These are phyloP conservation scores for Suhomyces anneliseae DNA, from an alignment of 1,139 yeast species.

Conservation along the genomic window DNA sequence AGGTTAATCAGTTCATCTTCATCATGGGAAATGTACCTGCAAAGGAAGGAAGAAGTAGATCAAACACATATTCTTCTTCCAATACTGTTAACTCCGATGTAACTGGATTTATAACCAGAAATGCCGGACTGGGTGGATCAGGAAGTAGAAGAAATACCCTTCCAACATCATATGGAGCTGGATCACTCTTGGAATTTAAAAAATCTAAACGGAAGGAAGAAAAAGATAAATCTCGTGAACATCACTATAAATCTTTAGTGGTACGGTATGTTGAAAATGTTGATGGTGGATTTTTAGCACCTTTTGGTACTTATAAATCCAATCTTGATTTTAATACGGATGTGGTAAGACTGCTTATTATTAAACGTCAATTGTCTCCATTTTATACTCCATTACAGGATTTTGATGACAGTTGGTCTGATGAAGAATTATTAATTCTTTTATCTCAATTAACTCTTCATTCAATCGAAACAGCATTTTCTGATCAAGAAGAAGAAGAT, in stretches of 20 bases:
- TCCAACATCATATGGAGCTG: constrained; percentile 15
- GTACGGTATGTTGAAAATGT: constrained; percentile 62
- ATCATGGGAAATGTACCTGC: constrained; percentile 63
- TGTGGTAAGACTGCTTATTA: constrained; percentile 65
- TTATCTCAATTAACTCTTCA: constrained; percentile 58
- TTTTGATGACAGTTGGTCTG: constrained; percentile 72
- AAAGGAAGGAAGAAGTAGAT: constrained; percentile 45
- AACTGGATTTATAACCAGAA: constrained; percentile 13
- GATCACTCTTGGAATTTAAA: constrained; percentile 23
- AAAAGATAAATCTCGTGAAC: constrained; percentile 50
- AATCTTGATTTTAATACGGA: constrained; percentile 74
- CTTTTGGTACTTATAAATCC: constrained; percentile 80
- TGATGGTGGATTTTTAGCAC: constrained; percentile 82
- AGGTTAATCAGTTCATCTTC: not conserved
- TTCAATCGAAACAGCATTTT: constrained; percentile 56
- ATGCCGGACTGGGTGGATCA: constrained; percentile 2
- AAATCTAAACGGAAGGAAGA: constrained; percentile 44
- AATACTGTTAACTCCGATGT: constrained; percentile 10
- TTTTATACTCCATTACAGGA: constrained; percentile 89
- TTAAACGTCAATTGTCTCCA: constrained; percentile 71
- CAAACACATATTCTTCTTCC: constrained; percentile 15
- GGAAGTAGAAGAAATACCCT: constrained; percentile 21
- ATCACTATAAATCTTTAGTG: constrained; percentile 55
- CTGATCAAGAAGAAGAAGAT: constrained; percentile 50
- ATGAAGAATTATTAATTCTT: constrained; percentile 62